These are phyloP conservation scores for Aspergillus sp. DNA, from an alignment of 2,329 filamentous ascomycete genomes.

Conservation along the genomic window DNA sequence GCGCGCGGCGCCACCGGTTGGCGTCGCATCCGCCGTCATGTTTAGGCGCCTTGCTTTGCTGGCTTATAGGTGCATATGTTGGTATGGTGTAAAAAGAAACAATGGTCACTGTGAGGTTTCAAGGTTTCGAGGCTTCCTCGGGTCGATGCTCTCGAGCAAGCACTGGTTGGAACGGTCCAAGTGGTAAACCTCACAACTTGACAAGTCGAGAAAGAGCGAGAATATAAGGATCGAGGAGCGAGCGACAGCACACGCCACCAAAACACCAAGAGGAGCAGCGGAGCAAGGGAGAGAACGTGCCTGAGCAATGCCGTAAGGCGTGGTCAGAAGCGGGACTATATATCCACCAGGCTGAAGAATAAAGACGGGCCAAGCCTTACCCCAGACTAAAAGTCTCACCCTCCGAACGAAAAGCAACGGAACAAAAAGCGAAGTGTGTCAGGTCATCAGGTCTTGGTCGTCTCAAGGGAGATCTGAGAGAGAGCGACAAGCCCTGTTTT, in stretches of 20 bases:
- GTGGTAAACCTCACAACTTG: neutral
- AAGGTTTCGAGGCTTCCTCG: too few species aligned
- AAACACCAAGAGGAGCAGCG: neutral
- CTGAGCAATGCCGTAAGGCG: neutral
- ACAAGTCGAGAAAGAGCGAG: neutral
- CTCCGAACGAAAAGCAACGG: too few species aligned
- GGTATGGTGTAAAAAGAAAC: too few species aligned
- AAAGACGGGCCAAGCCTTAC: neutral
- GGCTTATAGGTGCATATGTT: neutral
- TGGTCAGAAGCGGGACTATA: neutral
- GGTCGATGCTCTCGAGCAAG: neutral
- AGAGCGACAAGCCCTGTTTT: conserved; percentile 3
- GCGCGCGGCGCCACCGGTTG: neutral
- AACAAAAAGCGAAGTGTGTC: too few species aligned
- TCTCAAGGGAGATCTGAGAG: neutral
- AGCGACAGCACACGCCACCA: neutral
- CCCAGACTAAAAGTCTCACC: neutral
- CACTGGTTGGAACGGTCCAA: neutral
- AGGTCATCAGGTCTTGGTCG: too few species aligned
- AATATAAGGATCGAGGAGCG: neutral
- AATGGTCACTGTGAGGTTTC: too few species aligned
- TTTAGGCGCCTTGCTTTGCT: neutral
- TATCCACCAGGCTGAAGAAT: neutral
- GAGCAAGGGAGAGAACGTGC: neutral
- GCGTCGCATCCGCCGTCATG: neutral